A percentile compares a stretch with the other conserved stretches of the same genome.
phyloP scores from a whole-genome alignment of 257 asterid species.

The Nemophila menziesii region DNA sequence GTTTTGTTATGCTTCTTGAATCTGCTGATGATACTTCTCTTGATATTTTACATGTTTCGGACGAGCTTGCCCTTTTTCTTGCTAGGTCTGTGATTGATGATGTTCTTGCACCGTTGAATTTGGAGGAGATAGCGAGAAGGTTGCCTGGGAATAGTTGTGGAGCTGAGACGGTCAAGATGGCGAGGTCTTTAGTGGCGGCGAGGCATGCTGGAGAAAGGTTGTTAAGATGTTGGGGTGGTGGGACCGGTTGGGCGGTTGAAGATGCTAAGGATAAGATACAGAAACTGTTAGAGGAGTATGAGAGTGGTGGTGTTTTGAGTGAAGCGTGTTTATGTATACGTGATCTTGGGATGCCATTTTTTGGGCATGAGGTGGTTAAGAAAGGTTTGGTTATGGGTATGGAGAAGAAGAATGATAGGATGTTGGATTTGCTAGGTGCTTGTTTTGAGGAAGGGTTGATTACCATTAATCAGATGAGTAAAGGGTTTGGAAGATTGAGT shows the following conservation, averaged over 20 bases:
- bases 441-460: constrained; percentile 84
- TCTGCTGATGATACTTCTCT: constrained; percentile 92
- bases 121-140: constrained; percentile 57
- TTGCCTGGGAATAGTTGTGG: constrained; percentile 68
- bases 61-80: constrained; percentile 78
- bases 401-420: constrained; percentile 96
- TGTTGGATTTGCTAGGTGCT: constrained; percentile 65
- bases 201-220: constrained; percentile 99
- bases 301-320: constrained; percentile 71
- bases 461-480: constrained; percentile 87
- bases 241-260: constrained; percentile 99
- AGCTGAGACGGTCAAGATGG: constrained; percentile 57
- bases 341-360: constrained; percentile 83
- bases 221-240: constrained; percentile 99
- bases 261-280: constrained; percentile 93
- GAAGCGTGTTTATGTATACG: constrained; percentile 98
- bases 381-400: constrained; percentile 96
- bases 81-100: constrained; percentile 91
- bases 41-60: constrained; percentile 81
- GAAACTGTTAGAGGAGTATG: constrained; percentile 93
- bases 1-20: constrained; percentile 78
- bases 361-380: constrained; percentile 96
- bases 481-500: constrained; percentile 74
- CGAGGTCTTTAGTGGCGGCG: constrained; percentile 72
- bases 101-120: constrained; percentile 75